A percentile compares a stretch with the other conserved stretches of the same genome.
Evolutionary conservation across 441 rosid species (phyloP).

Genomic region (Erodium moschatum): DNA sequence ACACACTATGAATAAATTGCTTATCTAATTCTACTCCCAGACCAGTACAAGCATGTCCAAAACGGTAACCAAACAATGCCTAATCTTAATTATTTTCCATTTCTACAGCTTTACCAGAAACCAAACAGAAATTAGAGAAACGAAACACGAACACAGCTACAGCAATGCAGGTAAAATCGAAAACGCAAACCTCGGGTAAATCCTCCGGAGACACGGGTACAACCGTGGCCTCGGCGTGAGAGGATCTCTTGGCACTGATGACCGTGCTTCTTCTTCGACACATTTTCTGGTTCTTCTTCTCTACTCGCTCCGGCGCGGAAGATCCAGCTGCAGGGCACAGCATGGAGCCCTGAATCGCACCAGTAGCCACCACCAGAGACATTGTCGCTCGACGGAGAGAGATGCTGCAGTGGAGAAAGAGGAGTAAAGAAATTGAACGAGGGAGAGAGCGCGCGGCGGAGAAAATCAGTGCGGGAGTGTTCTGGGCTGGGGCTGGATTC

Average conservation of each 20-base stretch:
- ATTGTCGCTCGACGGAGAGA: too few relatives aligned
- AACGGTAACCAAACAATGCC: not conserved
- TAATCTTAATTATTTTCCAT: not conserved
- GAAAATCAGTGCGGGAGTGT: too few relatives aligned
- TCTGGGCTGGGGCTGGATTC: too few relatives aligned
- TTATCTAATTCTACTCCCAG: too few relatives aligned
- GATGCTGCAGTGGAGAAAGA: too few relatives aligned
- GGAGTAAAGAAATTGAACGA: too few relatives aligned
- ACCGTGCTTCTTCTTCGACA: not conserved
- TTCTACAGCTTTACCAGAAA: not conserved
- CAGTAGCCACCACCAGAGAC: too few relatives aligned
- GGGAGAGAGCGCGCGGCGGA: too few relatives aligned
- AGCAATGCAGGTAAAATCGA: not conserved
- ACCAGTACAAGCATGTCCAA: not conserved
- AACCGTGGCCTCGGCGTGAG: not conserved
- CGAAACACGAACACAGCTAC: not conserved
- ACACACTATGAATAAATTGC: too few relatives aligned
- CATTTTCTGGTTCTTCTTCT: not conserved
- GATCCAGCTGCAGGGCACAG: not conserved
- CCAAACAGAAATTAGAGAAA: not conserved
- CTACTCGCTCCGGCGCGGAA: not conserved
- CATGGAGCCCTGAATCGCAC: too few relatives aligned
- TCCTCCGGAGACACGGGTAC: not conserved
- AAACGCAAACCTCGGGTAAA: not conserved
- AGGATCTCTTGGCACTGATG: not conserved